These are phyloP conservation scores for Diaporthe ilicicola DNA, from an alignment of 2,329 filamentous ascomycete genomes.

Conservation along the genomic window DNA sequence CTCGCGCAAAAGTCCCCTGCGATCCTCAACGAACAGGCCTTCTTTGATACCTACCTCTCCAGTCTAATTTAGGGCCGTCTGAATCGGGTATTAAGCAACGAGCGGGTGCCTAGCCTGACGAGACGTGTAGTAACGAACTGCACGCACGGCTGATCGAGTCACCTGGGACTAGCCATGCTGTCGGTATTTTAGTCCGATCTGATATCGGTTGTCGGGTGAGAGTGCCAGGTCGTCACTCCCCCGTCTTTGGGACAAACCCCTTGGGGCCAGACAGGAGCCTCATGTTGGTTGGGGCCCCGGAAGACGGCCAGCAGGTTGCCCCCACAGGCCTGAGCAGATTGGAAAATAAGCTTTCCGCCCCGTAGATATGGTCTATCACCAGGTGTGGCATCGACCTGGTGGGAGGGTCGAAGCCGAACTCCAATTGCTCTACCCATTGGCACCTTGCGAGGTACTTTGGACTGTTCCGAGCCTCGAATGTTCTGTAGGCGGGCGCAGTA, in stretches of 20 bases:
- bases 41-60: not conserved
- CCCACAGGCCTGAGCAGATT: not conserved
- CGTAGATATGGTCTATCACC: not conserved
- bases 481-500: not conserved
- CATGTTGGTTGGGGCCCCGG: not conserved
- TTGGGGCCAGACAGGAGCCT: too few relatives aligned
- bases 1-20: not conserved
- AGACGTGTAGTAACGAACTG: not conserved
- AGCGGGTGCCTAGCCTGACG: not conserved
- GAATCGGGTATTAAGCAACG: not conserved
- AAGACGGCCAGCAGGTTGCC: not conserved
- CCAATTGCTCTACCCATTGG: not conserved
- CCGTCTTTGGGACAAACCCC: not conserved
- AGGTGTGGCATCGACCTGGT: not conserved
- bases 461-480: not conserved
- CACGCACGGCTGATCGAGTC: not conserved
- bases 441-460: not conserved
- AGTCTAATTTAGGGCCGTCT: not conserved
- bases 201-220: constrained; percentile 9
- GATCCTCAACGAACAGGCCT: not conserved
- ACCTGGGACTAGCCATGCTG: not conserved
- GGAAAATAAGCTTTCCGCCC: not conserved
- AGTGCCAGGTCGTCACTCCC: not conserved
- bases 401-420: not conserved
- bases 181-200: constrained; percentile 21